Percentiles rank a stretch among this genome's conserved stretches.
Evolutionary conservation across 352 stramenopile species (phyloP).

Genomic region (Phytophthora pini): DNA sequence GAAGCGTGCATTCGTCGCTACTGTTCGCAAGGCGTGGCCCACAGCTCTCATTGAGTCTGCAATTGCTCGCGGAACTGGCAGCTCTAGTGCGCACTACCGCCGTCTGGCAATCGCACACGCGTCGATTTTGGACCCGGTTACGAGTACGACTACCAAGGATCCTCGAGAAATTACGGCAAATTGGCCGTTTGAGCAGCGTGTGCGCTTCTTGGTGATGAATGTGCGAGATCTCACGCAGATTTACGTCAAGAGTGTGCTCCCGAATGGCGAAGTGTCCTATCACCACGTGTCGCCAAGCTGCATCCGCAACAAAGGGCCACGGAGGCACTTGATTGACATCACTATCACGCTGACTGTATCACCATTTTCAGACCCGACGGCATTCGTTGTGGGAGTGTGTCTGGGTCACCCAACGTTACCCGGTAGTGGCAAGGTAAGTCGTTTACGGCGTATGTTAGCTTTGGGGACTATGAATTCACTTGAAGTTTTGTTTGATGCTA

Average conservation of each 20-base stretch:
- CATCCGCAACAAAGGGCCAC: slow-evolving; percentile 21
- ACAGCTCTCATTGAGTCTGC: slow-evolving; percentile 21
- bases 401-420: slow-evolving; percentile 41
- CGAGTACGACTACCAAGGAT: slow-evolving; percentile 27
- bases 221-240: slow-evolving; percentile 44
- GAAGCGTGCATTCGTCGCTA: slow-evolving; percentile 39
- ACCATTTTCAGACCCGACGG: slow-evolving; percentile 67
- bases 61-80: slow-evolving; percentile 10
- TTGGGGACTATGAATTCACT: slow-evolving; percentile 9
- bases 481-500: slow-evolving; percentile 10
- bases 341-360: slow-evolving; percentile 46
- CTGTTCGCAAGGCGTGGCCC: slow-evolving; percentile 44
- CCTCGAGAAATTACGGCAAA: slow-evolving; percentile 56
- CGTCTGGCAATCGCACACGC: slow-evolving; percentile 24
- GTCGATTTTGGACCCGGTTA: slow-evolving; percentile 34
- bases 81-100: slow-evolving; percentile 7
- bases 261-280: slow-evolving; percentile 46
- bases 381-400: slow-evolving; percentile 47
- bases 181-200: slow-evolving; percentile 51
- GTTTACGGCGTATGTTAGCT: not conserved
- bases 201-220: slow-evolving; percentile 37
- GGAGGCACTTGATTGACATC: slow-evolving; percentile 37
- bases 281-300: slow-evolving; percentile 41
- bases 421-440: slow-evolving; percentile 37
- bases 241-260: slow-evolving; percentile 55